These are phyloP conservation scores for Rosa hybrid DNA, from an alignment of 331 rosid species.

Conservation along the genomic window DNA sequence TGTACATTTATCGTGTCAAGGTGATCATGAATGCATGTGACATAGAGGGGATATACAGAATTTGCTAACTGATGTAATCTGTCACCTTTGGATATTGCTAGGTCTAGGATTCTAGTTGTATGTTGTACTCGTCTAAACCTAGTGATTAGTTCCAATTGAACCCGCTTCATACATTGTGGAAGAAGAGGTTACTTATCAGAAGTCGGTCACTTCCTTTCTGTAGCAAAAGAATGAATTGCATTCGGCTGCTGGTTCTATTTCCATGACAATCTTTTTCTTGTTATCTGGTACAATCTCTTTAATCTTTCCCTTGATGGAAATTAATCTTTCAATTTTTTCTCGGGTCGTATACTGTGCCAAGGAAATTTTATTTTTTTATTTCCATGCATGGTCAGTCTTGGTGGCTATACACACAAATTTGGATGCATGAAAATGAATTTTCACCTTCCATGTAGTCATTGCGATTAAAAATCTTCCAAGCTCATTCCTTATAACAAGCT, in stretches of 20 bases:
- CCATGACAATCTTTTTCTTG: conserved; percentile 1
- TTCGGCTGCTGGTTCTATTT: conserved; percentile 26
- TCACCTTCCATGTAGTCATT: no score
- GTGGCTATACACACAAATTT: no score
- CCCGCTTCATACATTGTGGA: conserved; percentile 2
- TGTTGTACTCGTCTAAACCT: conserved; percentile 18
- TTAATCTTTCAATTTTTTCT: not conserved
- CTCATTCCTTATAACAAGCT: not conserved
- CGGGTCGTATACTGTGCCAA: not conserved
- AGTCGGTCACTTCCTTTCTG: conserved; percentile 8
- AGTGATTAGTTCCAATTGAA: conserved; percentile 15
- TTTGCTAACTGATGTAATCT: conserved; percentile 38
- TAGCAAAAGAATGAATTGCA: conserved; percentile 18
- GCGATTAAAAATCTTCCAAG: not conserved
- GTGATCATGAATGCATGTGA: conserved; percentile 46
- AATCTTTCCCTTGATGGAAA: not conserved
- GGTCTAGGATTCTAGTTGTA: conserved; percentile 31
- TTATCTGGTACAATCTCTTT: not conserved
- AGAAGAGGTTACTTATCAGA: conserved; percentile 8
- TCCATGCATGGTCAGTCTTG: no score
- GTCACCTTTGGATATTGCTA: conserved; percentile 32
- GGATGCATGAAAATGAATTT: no score
- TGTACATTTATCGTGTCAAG: conserved; percentile 61
- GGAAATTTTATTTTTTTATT: no score
- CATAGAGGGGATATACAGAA: conserved; percentile 45